A percentile compares a stretch with the other conserved stretches of the same genome.
Conservation (phyloP, 2,329 filamentous ascomycete genomes). For the Penicillium sp. region DNA sequence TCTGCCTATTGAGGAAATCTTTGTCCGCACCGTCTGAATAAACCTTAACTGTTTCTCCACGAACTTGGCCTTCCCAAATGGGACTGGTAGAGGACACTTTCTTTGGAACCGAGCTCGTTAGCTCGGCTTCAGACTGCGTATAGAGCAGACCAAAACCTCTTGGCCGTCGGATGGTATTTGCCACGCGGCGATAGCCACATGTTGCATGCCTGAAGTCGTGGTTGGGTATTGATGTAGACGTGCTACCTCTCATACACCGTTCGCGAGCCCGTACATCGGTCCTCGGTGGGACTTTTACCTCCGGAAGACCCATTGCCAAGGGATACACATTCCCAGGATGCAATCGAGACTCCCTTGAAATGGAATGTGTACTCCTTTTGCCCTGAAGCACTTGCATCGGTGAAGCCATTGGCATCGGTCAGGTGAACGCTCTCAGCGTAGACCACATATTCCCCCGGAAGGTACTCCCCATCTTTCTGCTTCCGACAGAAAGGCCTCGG, state of each 20-base stretch:
- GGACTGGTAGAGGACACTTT: not conserved
- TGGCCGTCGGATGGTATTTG: not conserved
- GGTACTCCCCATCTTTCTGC: not conserved
- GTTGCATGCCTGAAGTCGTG: not conserved
- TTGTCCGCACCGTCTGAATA: not conserved
- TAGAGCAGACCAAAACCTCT: not conserved
- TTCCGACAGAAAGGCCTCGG: constrained; percentile 4
- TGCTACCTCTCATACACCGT: constrained; percentile 3
- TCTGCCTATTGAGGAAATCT: not conserved
- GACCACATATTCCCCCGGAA: constrained; percentile 16
- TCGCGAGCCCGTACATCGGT: not conserved
- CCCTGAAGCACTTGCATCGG: not conserved
- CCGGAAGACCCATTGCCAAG: not conserved
- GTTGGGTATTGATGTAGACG: not conserved
- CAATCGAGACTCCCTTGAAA: constrained; percentile 28
- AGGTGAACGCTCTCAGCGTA: constrained; percentile 3
- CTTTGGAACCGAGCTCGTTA: not conserved
- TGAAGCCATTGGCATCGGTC: not conserved
- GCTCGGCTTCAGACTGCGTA: not conserved
- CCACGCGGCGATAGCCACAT: not conserved
- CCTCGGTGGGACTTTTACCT: not conserved
- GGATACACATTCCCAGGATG: constrained; percentile 21
- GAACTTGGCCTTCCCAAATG: not conserved
- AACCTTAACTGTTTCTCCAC: not conserved
- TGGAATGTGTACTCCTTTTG: constrained; percentile 24